Evolutionary conservation across 768 basidiomycete species (phyloP).

Genomic region (Agrocybe praecox): DNA sequence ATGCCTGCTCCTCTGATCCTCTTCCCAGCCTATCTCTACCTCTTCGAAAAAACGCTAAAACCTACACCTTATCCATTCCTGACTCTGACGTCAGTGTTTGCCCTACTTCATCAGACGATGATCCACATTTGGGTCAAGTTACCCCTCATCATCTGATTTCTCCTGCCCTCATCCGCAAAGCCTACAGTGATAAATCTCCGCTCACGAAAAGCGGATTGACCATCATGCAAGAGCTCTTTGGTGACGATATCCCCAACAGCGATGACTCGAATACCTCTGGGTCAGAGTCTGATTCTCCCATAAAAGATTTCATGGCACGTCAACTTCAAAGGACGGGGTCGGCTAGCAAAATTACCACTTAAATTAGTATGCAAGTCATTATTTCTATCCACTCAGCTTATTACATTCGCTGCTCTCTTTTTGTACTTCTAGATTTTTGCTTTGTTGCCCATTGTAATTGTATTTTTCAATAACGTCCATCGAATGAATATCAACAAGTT

Average conservation of each 20-base stretch:
- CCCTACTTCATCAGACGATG: slow-evolving; percentile 61
- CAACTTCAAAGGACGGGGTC: slow-evolving; percentile 17
- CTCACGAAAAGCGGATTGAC: slow-evolving; percentile 1
- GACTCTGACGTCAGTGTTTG: slow-evolving; percentile 11
- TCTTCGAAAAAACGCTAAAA: slow-evolving; percentile 4
- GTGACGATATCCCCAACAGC: slow-evolving; percentile 20
- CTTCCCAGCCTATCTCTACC: slow-evolving; percentile 14
- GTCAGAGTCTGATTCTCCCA: slow-evolving; percentile 26
- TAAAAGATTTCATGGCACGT: slow-evolving; percentile 23
- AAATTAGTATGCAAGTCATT: too few species aligned
- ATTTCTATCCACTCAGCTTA: not conserved
- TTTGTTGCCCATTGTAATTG: too few species aligned
- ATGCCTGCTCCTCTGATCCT: not conserved
- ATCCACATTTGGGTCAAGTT: slow-evolving; percentile 63
- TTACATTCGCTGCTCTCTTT: not conserved
- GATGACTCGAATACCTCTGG: slow-evolving; percentile 23
- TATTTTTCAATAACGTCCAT: too few species aligned
- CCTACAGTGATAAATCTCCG: not conserved
- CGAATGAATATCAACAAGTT: too few species aligned
- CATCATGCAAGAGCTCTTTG: slow-evolving; percentile 12
- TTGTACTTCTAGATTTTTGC: not conserved
- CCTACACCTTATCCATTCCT: slow-evolving; percentile 9
- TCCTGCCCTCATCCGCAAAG: slow-evolving; percentile 38
- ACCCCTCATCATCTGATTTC: slow-evolving; percentile 73
- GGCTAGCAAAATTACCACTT: not conserved